phyloP scores from a whole-genome alignment of 495 filamentous ascomycete species.

The Aspergillus coremiiformis region DNA sequence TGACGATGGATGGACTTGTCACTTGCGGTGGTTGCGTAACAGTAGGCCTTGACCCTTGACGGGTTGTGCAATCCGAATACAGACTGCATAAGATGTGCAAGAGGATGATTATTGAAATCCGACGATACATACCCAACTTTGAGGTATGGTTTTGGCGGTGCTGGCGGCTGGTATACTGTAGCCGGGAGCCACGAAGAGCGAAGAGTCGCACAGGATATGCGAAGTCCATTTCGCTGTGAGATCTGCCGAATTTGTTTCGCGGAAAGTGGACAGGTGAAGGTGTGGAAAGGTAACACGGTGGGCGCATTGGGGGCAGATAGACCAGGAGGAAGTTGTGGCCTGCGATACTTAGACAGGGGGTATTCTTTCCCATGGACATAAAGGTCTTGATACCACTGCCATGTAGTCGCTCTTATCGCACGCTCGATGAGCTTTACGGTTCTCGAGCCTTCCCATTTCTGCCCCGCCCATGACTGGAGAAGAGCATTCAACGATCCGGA shows the following conservation, averaged over 20 bases:
- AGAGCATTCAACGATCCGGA: slow-evolving; percentile 32
- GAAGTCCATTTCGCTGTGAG: slow-evolving; percentile 87
- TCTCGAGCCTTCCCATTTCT: slow-evolving; percentile 82
- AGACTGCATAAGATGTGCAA: slow-evolving; percentile 97
- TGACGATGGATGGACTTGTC: slow-evolving; percentile 86
- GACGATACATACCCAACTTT: slow-evolving; percentile 95
- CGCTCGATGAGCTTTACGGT: slow-evolving; percentile 83
- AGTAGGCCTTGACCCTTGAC: slow-evolving; percentile 70
- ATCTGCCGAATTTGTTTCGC: slow-evolving; percentile 93
- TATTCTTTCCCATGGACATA: slow-evolving; percentile 57
- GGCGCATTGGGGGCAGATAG: slow-evolving; percentile 83
- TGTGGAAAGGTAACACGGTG: slow-evolving; percentile 97
- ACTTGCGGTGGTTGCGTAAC: slow-evolving; percentile 93
- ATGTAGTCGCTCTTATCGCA: slow-evolving; percentile 64
- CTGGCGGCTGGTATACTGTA: slow-evolving; percentile 74
- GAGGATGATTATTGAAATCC: slow-evolving; percentile 97
- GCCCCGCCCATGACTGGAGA: slow-evolving; percentile 63
- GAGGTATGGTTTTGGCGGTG: slow-evolving; percentile 73
- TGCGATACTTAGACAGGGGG: slow-evolving; percentile 53
- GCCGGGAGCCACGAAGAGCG: slow-evolving; percentile 77
- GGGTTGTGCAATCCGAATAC: slow-evolving; percentile 89
- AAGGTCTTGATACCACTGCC: slow-evolving; percentile 84
- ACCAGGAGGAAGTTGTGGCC: slow-evolving; percentile 67
- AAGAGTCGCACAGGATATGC: slow-evolving; percentile 86
- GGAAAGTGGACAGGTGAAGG: slow-evolving; percentile 90